phyloP scores from a whole-genome alignment of 805 yeast species.

The Ogataea nonfermentans region DNA sequence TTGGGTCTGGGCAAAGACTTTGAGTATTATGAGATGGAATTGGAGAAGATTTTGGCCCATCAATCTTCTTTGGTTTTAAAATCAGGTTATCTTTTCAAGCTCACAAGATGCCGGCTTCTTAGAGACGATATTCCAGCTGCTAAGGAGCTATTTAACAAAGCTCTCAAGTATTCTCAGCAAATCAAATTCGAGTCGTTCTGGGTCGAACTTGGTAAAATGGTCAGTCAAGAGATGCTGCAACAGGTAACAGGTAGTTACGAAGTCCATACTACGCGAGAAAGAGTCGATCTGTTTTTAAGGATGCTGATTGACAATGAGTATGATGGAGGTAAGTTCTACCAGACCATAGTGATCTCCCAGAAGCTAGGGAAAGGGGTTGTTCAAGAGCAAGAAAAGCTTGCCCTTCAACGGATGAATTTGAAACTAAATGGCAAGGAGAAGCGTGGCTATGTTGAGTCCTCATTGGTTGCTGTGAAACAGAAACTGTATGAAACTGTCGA shows the following conservation, averaged over 20 bases:
- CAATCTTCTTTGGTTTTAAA: slow-evolving; percentile 30
- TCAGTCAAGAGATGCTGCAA: slow-evolving; percentile 12
- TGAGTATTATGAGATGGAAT: slow-evolving; percentile 52
- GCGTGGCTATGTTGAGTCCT: neutral
- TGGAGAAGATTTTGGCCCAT: slow-evolving; percentile 37
- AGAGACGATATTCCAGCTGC: slow-evolving; percentile 10
- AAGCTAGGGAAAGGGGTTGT: neutral
- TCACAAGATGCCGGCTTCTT: slow-evolving; percentile 27
- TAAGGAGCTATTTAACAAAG: slow-evolving; percentile 2
- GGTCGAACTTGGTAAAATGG: slow-evolving; percentile 5
- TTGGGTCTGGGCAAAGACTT: slow-evolving; percentile 61
- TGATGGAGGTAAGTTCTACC: slow-evolving; percentile 11
- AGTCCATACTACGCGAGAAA: neutral
- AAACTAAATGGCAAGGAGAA: slow-evolving; percentile 8
- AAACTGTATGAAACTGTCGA: neutral
- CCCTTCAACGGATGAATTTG: slow-evolving; percentile 6
- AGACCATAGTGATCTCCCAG: neutral
- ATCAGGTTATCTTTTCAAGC: slow-evolving; percentile 18
- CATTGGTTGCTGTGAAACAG: neutral
- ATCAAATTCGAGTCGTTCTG: slow-evolving; percentile 10
- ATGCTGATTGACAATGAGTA: slow-evolving; percentile 2
- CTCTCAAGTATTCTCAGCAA: neutral
- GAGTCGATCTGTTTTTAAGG: slow-evolving; percentile 2
- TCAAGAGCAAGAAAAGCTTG: neutral
- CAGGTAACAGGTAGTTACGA: slow-evolving; percentile 2